Conservation (phyloP, 2,329 filamentous ascomycete species). For the Colletotrichum chlorophyti region DNA sequence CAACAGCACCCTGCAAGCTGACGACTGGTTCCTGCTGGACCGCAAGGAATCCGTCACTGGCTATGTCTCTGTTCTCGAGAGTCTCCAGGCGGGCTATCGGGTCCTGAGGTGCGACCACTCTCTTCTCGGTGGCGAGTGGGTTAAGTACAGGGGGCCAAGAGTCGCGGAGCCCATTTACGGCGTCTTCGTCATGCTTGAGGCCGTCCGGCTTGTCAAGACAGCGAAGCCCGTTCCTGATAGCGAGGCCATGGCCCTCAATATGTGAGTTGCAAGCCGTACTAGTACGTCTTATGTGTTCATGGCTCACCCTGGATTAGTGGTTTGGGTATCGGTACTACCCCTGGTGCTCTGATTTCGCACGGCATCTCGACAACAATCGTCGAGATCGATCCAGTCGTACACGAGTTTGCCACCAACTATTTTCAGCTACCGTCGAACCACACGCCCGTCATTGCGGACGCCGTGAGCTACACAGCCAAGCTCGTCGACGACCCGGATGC, state of each 20-base stretch:
- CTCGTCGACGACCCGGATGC: conserved; percentile 49
- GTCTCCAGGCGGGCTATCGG: conserved; percentile 71
- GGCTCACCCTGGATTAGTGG: conserved; percentile 61
- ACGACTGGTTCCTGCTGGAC: conserved; percentile 79
- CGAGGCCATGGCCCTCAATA: conserved; percentile 82
- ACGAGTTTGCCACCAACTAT: conserved; percentile 82
- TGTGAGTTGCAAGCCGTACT: conserved; percentile 62
- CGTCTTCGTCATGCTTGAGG: conserved; percentile 95
- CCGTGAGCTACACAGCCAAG: conserved; percentile 69
- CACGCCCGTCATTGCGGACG: conserved; percentile 82
- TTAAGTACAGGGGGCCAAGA: conserved; percentile 55
- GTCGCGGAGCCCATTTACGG: conserved; percentile 90
- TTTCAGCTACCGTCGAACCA: conserved; percentile 82
- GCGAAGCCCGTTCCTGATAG: conserved; percentile 60
- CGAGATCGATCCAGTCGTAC: conserved; percentile 90
- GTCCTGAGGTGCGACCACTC: conserved; percentile 94
- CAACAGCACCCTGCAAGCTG: conserved; percentile 68
- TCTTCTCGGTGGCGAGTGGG: conserved; percentile 91
- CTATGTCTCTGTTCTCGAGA: conserved; percentile 91
- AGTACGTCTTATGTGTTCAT: conserved; percentile 30
- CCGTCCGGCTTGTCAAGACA: conserved; percentile 79
- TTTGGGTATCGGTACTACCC: conserved; percentile 90
- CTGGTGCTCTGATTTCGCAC: conserved; percentile 83
- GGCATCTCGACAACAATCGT: conserved; percentile 93
- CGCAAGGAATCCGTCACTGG: conserved; percentile 87